Conservation (phyloP, 306 rosid species). For the Dalbergia cultrata region DNA sequence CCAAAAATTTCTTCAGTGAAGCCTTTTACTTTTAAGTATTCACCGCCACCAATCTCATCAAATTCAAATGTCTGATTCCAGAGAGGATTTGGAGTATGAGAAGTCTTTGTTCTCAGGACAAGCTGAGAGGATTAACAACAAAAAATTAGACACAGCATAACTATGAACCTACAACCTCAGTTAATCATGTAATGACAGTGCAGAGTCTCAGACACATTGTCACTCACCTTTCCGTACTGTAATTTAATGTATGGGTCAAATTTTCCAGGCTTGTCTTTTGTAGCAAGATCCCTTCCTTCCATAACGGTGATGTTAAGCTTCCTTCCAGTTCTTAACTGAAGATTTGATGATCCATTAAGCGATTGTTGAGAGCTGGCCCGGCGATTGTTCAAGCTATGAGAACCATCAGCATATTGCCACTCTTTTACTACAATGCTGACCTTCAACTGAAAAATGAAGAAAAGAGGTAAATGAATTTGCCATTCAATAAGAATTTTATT, state of each 20-base stretch:
- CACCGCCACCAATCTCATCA: constrained; percentile 86
- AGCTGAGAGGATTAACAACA: constrained; percentile 56
- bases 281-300: constrained; percentile 82
- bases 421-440: constrained; percentile 80
- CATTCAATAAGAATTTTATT: constrained; percentile 12
- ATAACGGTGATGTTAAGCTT: constrained; percentile 72
- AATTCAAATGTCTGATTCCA: constrained; percentile 88
- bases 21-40: constrained; percentile 82
- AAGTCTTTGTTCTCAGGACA: constrained; percentile 71
- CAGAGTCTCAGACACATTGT: constrained; percentile 16
- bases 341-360: constrained; percentile 73
- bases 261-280: constrained; percentile 80
- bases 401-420: constrained; percentile 96
- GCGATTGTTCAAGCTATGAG: constrained; percentile 65
- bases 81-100: constrained; percentile 61
- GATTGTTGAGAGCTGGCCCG: constrained; percentile 57
- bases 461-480: constrained; percentile 26
- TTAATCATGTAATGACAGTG: constrained; percentile 21
- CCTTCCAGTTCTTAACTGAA: constrained; percentile 81
- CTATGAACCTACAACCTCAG: constrained; percentile 10
- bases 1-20: constrained; percentile 75
- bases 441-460: constrained; percentile 68
- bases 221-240: constrained; percentile 89
- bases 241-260: constrained; percentile 76
- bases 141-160: constrained; percentile 31